A percentile compares a stretch with the other conserved stretches of the same genome.
Conservation (phyloP, 441 rosid species). For the Erysimum cheiri region DNA sequence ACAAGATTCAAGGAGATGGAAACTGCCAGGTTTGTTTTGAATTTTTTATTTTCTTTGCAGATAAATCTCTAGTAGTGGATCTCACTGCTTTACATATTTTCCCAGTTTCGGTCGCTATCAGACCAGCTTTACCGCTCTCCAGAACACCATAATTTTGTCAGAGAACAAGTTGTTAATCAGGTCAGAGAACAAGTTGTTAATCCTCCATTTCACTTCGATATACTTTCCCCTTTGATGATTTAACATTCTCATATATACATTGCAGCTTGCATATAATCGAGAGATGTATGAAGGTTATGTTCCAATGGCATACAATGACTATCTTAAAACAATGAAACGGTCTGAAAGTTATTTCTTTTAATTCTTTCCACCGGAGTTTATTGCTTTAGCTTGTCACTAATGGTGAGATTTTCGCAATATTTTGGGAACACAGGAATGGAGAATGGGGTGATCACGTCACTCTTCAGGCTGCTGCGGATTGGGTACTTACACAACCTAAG, state of each 20-base stretch:
- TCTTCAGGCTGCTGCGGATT: conserved; percentile 49
- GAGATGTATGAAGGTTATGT: conserved; percentile 72
- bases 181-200: conserved; percentile 75
- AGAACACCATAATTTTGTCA: conserved; percentile 75
- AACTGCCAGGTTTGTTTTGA: conserved; percentile 82
- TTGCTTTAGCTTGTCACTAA: conserved; percentile 13
- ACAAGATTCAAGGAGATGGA: conserved; percentile 90
- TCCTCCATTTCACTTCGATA: not conserved
- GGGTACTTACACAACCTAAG: conserved; percentile 31
- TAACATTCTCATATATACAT: conserved; percentile 17
- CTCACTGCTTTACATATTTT: conserved; percentile 40
- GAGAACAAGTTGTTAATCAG: conserved; percentile 77
- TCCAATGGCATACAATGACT: conserved; percentile 73
- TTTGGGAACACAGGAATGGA: conserved; percentile 42
- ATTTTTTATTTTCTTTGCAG: not conserved
- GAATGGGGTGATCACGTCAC: conserved; percentile 55
- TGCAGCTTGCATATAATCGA: conserved; percentile 65
- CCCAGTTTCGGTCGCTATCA: conserved; percentile 88
- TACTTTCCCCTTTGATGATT: not conserved
- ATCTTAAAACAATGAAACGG: conserved; percentile 79
- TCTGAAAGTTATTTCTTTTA: conserved; percentile 36
- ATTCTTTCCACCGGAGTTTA: conserved; percentile 3
- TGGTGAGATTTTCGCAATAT: not conserved
- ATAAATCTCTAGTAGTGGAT: conserved; percentile 21
- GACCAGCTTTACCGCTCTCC: conserved; percentile 91